Percentiles rank a stretch among this genome's conserved stretches.
Evolutionary conservation across 805 yeast species (phyloP).

Genomic region (Hanseniaspora vineae): DNA sequence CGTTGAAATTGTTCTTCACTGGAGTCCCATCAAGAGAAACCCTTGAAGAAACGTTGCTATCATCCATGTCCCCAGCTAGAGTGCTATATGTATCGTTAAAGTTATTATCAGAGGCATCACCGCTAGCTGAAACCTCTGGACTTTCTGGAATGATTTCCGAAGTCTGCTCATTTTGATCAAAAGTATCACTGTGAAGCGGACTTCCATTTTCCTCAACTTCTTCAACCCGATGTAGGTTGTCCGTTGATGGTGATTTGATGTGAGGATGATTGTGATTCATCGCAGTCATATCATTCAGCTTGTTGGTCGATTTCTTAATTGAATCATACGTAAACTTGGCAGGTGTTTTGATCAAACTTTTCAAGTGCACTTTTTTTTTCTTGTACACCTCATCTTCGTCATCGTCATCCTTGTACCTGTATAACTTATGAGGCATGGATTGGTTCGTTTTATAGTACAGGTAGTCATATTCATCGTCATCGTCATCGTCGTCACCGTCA

Average conservation of each 20-base stretch:
- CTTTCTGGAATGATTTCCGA: no score
- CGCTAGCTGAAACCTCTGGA: no score
- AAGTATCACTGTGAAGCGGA: no score
- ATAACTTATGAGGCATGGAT: neutral
- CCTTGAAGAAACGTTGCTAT: neutral
- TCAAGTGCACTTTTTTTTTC: neutral
- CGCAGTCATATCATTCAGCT: neutral
- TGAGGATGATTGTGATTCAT: no score
- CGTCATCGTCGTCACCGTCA: neutral
- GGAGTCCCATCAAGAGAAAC: neutral
- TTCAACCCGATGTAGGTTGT: no score
- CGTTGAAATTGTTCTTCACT: neutral
- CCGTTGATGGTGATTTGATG: no score
- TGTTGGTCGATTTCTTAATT: neutral
- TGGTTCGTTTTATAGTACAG: neutral
- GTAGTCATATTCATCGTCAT: neutral
- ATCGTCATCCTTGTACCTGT: neutral
- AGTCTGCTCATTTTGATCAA: no score
- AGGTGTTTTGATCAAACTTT: neutral
- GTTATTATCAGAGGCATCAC: no score
- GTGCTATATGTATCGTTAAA: no score
- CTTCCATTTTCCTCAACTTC: no score
- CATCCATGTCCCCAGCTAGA: no score
- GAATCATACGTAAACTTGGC: neutral
- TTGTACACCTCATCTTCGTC: neutral